Percentiles rank a stretch among this genome's conserved stretches.
phyloP scores from a whole-genome alignment of 2,329 filamentous ascomycete species.

The Cytospora paraplurivora region DNA sequence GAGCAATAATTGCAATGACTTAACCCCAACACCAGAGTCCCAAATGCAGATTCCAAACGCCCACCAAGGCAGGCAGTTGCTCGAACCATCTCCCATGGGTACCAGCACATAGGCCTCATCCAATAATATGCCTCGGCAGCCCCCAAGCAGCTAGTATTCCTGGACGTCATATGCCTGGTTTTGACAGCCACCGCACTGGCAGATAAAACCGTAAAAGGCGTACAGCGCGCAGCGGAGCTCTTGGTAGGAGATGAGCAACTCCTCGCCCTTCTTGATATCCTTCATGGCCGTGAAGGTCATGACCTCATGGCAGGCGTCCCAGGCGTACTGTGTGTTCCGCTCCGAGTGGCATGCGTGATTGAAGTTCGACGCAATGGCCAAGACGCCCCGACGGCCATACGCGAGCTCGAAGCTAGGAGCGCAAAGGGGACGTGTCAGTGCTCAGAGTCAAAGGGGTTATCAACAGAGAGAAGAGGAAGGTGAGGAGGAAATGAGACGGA shows the following conservation, averaged over 20 bases:
- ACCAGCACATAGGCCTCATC: not conserved
- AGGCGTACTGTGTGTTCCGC: slow-evolving; percentile 49
- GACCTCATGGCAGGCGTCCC: slow-evolving; percentile 37
- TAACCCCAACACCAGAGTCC: not conserved
- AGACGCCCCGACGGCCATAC: slow-evolving; percentile 42
- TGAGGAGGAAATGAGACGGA: not conserved
- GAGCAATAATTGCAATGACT: slow-evolving; percentile 5
- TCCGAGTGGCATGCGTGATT: slow-evolving; percentile 57
- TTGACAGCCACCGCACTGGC: slow-evolving; percentile 51
- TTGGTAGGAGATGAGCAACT: slow-evolving; percentile 56
- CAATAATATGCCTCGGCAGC: not conserved
- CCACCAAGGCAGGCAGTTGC: not conserved
- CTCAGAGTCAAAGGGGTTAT: not conserved
- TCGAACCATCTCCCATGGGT: not conserved
- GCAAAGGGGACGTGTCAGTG: not conserved
- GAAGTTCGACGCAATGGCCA: slow-evolving; percentile 56
- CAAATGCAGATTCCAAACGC: not conserved
- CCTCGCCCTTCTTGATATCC: slow-evolving; percentile 46
- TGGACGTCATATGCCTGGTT: slow-evolving; percentile 15
- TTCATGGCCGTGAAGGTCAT: slow-evolving; percentile 46
- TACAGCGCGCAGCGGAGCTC: slow-evolving; percentile 42
- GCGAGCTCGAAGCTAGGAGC: slow-evolving; percentile 33
- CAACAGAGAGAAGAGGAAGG: not conserved
- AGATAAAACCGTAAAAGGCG: slow-evolving; percentile 54
- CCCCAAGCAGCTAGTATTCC: not conserved